These are phyloP conservation scores for Hylodesmum podocarpum DNA, from an alignment of 306 rosid species.

Conservation along the genomic window DNA sequence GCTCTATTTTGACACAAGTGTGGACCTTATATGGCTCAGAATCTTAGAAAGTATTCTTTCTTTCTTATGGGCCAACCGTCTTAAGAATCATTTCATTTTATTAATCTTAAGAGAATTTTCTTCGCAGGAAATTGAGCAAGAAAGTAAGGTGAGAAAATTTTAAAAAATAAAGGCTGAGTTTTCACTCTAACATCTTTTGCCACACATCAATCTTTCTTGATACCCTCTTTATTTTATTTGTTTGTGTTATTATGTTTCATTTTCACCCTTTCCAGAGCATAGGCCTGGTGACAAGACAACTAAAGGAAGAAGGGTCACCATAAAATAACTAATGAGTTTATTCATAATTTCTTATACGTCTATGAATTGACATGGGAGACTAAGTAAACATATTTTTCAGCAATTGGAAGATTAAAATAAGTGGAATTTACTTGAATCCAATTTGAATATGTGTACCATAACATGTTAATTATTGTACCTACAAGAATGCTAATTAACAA, in stretches of 20 bases:
- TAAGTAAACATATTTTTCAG: not conserved
- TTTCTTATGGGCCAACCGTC: slow-evolving; percentile 37
- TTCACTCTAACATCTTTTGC: slow-evolving; percentile 27
- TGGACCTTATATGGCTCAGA: slow-evolving; percentile 25
- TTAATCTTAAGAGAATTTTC: slow-evolving; percentile 6
- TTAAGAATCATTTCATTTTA: slow-evolving; percentile 24
- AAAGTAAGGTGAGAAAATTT: slow-evolving; percentile 29
- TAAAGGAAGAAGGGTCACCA: slow-evolving; percentile 6
- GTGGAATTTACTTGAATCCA: too few relatives aligned
- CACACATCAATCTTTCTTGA: slow-evolving; percentile 6
- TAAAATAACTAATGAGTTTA: not conserved
- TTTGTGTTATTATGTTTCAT: slow-evolving; percentile 19
- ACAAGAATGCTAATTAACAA: not conserved
- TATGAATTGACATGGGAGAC: not conserved
- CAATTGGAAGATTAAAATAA: not conserved
- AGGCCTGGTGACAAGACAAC: slow-evolving; percentile 1
- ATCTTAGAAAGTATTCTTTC: slow-evolving; percentile 28
- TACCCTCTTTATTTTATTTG: slow-evolving; percentile 15
- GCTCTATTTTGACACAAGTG: not conserved
- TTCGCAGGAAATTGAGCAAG: slow-evolving; percentile 10
- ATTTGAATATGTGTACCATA: not conserved
- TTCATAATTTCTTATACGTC: not conserved
- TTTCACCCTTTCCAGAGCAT: slow-evolving; percentile 20
- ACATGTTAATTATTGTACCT: not conserved
- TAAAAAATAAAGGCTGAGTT: slow-evolving; percentile 8